These are phyloP conservation scores for Neurospora tetrasperma DNA, from an alignment of 495 filamentous ascomycete genomes.

Conservation along the genomic window DNA sequence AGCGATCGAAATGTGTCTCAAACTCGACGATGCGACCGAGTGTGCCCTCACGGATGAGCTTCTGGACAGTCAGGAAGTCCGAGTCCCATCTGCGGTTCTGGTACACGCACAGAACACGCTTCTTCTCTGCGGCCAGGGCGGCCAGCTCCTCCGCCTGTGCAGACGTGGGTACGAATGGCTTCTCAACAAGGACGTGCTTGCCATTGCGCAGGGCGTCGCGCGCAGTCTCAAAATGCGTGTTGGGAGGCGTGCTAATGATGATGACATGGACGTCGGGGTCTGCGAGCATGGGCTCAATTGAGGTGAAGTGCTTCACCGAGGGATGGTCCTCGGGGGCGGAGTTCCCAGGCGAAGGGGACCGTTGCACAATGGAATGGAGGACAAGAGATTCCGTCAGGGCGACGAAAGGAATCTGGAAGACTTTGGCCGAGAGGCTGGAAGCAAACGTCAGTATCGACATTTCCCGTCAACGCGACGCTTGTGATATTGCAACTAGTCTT, in stretches of 20 bases:
- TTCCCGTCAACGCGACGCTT: background rate
- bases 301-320: conserved; percentile 51
- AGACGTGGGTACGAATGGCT: conserved; percentile 71
- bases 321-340: conserved; percentile 63
- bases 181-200: conserved; percentile 84
- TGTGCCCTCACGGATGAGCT: conserved; percentile 42
- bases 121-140: conserved; percentile 48
- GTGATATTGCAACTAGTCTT: conserved; percentile 8
- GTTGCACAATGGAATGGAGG: conserved; percentile 73
- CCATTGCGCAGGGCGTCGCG: conserved; percentile 59
- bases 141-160: conserved; percentile 63
- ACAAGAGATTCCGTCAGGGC: conserved; percentile 50
- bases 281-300: conserved; percentile 50
- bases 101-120: conserved; percentile 64
- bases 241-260: conserved; percentile 64
- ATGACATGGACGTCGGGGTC: conserved; percentile 61
- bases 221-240: conserved; percentile 59
- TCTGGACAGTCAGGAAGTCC: conserved; percentile 69
- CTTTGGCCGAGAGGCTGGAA: conserved; percentile 64
- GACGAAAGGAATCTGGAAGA: conserved; percentile 88
- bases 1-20: conserved; percentile 72
- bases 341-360: conserved; percentile 36
- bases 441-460: conserved; percentile 7
- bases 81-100: conserved; percentile 83
- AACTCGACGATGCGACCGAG: conserved; percentile 68